Percentiles rank a stretch among this genome's conserved stretches.
phyloP scores from a whole-genome alignment of 805 yeast genomes.

The Helenozyma baotianmanensis region DNA sequence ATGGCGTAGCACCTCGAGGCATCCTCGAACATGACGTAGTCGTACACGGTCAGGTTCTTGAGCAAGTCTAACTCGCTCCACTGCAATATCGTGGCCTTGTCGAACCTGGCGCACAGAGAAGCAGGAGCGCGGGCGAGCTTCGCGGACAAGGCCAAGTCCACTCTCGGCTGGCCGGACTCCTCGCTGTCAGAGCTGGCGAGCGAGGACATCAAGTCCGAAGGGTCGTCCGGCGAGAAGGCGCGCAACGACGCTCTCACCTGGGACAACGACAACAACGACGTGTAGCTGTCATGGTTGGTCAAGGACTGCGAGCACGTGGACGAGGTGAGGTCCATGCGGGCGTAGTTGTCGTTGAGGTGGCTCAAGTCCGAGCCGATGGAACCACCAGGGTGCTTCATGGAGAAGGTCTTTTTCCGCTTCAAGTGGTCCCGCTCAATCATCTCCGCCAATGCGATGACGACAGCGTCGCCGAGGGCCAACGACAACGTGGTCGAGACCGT shows the following conservation, averaged over 20 bases:
- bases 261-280: constrained; percentile 15
- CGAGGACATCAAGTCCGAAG: constrained; percentile 1
- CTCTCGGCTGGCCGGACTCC: constrained; percentile 4
- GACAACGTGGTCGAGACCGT: constrained; percentile 79
- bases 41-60: constrained; percentile 8
- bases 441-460: constrained; percentile 69
- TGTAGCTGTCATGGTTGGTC: constrained; percentile 9
- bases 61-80: constrained; percentile 15
- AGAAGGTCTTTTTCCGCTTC: constrained; percentile 53
- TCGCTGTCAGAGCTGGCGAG: constrained; percentile 9
- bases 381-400: constrained; percentile 85
- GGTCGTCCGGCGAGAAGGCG: background rate
- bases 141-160: constrained; percentile 3
- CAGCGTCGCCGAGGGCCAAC: constrained; percentile 72
- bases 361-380: constrained; percentile 62
- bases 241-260: constrained; percentile 9
- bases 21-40: constrained; percentile 7
- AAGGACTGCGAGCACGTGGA: constrained; percentile 4
- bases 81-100: constrained; percentile 2
- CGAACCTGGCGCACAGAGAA: constrained; percentile 1
- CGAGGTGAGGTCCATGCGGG: constrained; percentile 3
- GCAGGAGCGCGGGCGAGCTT: constrained; percentile 3
- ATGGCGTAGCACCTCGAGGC: constrained; percentile 4
- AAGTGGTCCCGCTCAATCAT: constrained; percentile 53
- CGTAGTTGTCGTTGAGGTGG: constrained; percentile 28